A percentile compares a stretch with the other conserved stretches of the same genome.
These are phyloP conservation scores for Tilletia setariae DNA, from an alignment of 1,284 basidiomycete species.

Conservation along the genomic window DNA sequence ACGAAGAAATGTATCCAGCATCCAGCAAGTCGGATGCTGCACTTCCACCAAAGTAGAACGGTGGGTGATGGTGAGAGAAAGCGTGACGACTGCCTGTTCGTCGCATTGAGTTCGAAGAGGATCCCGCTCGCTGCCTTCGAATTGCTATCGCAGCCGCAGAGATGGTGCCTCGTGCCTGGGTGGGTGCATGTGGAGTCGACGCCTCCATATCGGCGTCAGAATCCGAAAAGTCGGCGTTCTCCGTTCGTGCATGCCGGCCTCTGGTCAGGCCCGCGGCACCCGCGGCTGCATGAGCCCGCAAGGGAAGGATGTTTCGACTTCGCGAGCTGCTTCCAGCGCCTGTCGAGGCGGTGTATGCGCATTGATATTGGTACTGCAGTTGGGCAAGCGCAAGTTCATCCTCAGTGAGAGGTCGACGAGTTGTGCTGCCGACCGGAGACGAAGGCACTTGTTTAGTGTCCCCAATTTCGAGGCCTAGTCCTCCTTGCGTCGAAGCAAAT, in stretches of 20 bases:
- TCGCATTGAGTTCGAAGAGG: no score
- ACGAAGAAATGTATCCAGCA: background rate
- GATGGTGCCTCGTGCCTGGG: background rate
- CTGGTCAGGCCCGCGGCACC: no score
- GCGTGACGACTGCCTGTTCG: no score
- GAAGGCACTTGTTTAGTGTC: background rate
- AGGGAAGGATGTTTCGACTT: background rate
- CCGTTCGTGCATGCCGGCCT: no score
- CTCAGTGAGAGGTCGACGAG: background rate
- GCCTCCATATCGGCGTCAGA: constrained; percentile 1
- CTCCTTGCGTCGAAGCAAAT: background rate
- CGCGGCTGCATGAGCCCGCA: no score
- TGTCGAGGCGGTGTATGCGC: background rate
- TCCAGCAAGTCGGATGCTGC: no score
- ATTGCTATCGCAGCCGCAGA: background rate
- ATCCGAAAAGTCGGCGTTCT: background rate
- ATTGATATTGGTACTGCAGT: background rate
- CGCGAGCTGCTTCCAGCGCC: background rate
- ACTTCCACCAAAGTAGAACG: no score
- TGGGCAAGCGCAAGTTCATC: background rate
- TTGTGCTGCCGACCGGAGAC: background rate
- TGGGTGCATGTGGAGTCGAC: background rate
- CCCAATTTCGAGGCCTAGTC: background rate
- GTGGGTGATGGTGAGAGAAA: no score
- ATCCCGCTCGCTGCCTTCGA: no score